Evolutionary conservation across 2,329 filamentous ascomycete genomes (phyloP).

Genomic region (Stemphylium lycopersici): DNA sequence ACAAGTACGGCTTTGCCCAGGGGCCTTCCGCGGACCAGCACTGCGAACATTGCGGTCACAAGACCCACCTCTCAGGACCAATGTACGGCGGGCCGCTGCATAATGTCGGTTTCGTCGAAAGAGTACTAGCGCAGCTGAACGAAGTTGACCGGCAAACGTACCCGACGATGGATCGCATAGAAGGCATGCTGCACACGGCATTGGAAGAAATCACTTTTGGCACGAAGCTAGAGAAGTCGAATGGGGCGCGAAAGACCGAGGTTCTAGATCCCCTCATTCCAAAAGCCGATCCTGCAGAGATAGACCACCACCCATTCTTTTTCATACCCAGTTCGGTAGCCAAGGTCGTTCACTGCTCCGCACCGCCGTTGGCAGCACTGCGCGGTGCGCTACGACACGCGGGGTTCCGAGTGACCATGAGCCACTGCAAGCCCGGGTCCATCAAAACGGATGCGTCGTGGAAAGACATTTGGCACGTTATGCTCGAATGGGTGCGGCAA

Average conservation of each 20-base stretch:
- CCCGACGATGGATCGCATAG: slow-evolving; percentile 77
- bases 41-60: slow-evolving; percentile 85
- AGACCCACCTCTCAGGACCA: slow-evolving; percentile 86
- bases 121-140: slow-evolving; percentile 75
- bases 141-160: slow-evolving; percentile 72
- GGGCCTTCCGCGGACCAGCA: slow-evolving; percentile 69
- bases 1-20: slow-evolving; percentile 77
- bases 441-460: slow-evolving; percentile 95
- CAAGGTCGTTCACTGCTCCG: slow-evolving; percentile 77
- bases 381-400: slow-evolving; percentile 80
- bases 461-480: slow-evolving; percentile 87
- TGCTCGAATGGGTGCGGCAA: slow-evolving; percentile 89
- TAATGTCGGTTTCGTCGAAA: slow-evolving; percentile 79
- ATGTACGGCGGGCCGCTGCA: slow-evolving; percentile 96
- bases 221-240: slow-evolving; percentile 21
- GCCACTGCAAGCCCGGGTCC: slow-evolving; percentile 86
- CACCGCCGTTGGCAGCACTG: slow-evolving; percentile 78
- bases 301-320: slow-evolving; percentile 85
- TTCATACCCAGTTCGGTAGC: slow-evolving; percentile 77
- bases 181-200: slow-evolving; percentile 90
- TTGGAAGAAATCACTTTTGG: slow-evolving; percentile 70
- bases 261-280: slow-evolving; percentile 49
- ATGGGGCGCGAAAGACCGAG: slow-evolving; percentile 25
- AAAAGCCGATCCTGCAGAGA: slow-evolving; percentile 41
- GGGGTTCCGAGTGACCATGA: slow-evolving; percentile 83